Conservation (phyloP, 176 grass and related monocot genomes). For the Triticum urartu region DNA sequence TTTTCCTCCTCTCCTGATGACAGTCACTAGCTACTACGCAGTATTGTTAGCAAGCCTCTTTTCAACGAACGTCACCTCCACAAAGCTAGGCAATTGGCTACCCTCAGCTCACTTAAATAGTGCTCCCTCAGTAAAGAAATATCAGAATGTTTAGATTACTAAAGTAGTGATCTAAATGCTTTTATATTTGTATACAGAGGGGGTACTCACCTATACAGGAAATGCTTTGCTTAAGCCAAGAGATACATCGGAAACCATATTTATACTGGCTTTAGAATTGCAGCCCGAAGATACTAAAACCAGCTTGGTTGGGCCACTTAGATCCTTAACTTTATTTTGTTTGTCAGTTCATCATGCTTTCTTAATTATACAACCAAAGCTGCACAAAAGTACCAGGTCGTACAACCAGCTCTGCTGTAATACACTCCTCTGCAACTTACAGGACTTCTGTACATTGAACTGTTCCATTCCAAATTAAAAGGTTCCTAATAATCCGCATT, state of each 20-base stretch:
- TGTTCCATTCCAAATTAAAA: background rate
- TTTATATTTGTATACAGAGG: no score
- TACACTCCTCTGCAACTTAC: background rate
- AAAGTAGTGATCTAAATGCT: no score
- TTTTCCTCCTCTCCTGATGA: background rate
- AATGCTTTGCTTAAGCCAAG: background rate
- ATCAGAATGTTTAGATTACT: no score
- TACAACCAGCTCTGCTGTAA: background rate
- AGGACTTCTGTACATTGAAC: background rate
- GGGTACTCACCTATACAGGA: background rate
- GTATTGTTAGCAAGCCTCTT: conserved; percentile 1
- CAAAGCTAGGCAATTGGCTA: background rate
- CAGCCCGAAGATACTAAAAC: background rate
- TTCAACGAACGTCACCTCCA: background rate
- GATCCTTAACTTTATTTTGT: background rate
- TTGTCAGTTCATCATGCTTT: background rate
- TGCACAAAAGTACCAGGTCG: no score
- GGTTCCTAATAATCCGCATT: background rate
- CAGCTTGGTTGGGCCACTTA: background rate
- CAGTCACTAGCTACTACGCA: conserved; percentile 14
- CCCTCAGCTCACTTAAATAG: no score
- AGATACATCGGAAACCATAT: background rate
- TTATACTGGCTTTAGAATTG: background rate
- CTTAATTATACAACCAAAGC: background rate
- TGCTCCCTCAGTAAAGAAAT: no score